A percentile compares a stretch with the other conserved stretches of the same genome.
phyloP scores from a whole-genome alignment of 352 stramenopile genomes.

The Elongisporangium undulatum region DNA sequence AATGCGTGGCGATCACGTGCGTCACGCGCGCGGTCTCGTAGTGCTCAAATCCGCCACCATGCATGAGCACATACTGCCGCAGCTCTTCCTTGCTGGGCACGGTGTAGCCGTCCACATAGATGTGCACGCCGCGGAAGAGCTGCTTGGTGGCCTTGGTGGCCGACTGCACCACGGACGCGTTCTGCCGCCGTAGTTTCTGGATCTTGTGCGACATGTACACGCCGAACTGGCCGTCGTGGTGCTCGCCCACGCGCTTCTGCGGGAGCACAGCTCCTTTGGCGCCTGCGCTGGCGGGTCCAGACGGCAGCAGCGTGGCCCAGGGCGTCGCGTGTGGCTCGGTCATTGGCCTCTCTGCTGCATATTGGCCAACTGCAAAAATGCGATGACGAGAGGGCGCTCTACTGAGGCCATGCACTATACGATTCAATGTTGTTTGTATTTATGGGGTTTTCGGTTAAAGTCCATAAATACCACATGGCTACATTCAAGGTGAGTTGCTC shows the following conservation, averaged over 20 bases:
- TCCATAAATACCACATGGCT: background rate
- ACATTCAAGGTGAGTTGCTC: no score
- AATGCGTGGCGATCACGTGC: slow-evolving; percentile 83
- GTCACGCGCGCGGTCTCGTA: slow-evolving; percentile 85
- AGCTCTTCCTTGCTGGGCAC: slow-evolving; percentile 83
- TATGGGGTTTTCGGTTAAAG: background rate
- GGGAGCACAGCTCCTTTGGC: background rate
- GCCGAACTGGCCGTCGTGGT: slow-evolving; percentile 84
- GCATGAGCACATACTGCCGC: slow-evolving; percentile 61
- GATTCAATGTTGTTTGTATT: background rate
- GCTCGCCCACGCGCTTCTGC: slow-evolving; percentile 66
- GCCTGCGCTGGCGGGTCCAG: background rate
- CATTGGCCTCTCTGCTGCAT: background rate
- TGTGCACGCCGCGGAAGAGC: slow-evolving; percentile 74
- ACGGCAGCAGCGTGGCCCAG: slow-evolving; percentile 6
- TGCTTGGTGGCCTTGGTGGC: background rate
- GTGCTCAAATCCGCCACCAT: slow-evolving; percentile 86
- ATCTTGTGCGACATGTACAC: slow-evolving; percentile 93
- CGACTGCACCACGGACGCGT: slow-evolving; percentile 16
- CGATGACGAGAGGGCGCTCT: background rate
- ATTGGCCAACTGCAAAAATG: background rate
- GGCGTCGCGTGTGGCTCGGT: background rate
- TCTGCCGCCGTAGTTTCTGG: slow-evolving; percentile 81
- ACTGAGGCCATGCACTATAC: background rate
- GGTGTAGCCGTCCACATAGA: slow-evolving; percentile 89